Conservation (phyloP, 192 early-diverging fungal species). For the Anaeromyces robustus region DNA sequence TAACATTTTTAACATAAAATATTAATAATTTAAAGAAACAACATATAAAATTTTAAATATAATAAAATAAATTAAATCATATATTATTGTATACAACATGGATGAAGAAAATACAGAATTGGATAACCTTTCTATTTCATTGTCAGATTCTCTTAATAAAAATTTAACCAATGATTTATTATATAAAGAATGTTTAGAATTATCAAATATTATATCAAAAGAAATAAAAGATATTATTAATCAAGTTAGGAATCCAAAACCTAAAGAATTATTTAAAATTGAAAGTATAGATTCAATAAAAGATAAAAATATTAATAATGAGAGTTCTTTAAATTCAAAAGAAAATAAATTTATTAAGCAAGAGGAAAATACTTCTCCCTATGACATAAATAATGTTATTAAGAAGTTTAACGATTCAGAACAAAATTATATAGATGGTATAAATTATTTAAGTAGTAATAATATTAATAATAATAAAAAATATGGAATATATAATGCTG, state of each 20-base stretch:
- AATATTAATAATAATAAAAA: too few relatives aligned
- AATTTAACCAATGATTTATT: neutral
- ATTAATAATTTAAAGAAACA: too few relatives aligned
- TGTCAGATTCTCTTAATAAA: too few relatives aligned
- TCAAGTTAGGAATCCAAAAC: neutral
- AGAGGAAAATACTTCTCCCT: neutral
- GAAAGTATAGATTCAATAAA: neutral
- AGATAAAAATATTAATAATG: neutral
- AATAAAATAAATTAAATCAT: too few relatives aligned
- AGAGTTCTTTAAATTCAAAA: too few relatives aligned
- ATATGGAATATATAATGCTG: neutral
- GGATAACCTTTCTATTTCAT: too few relatives aligned
- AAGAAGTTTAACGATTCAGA: neutral
- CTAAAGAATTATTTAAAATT: neutral
- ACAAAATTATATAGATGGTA: neutral
- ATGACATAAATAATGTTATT: neutral
- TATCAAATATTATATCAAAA: neutral
- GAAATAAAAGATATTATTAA: neutral
- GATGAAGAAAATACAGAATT: too few relatives aligned
- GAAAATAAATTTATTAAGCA: neutral
- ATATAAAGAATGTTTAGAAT: neutral
- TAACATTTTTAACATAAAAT: too few relatives aligned
- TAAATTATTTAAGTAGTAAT: too few relatives aligned
- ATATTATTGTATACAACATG: too few relatives aligned
- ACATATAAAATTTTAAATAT: too few relatives aligned